Base-by-base conservation (phyloP, 2,329 filamentous ascomycete genomes). In the Lecanosticta acicola region DNA sequence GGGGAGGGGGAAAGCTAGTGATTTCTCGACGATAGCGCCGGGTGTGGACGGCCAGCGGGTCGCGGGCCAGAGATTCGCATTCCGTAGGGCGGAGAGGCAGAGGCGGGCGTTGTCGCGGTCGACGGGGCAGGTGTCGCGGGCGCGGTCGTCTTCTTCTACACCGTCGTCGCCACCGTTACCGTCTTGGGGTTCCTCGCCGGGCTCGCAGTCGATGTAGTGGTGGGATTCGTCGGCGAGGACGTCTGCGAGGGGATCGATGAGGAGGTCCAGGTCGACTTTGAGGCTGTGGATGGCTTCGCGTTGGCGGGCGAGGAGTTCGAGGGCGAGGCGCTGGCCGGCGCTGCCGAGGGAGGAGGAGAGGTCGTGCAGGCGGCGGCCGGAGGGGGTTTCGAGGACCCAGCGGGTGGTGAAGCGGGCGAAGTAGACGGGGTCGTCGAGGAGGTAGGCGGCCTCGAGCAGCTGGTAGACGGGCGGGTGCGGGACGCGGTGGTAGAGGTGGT, bases 161-260 rank as follows among this genome's bases (percentile, higher is more conserved):
- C 42, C 43, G 9, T 55, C 56, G 20, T 51, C 41, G 3, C 41
- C 33, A 8, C 42, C 43, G 9, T 55, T 55, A 18, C 50, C 41
- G 3, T 40, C 19, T 4, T 55, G 48, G 2, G 58, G 55, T 4
- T 50, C 44, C 16, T 56, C 57, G 41, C 57, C 58, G 2, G 59
- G 59, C 1, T 55, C 54, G 41, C 53, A 59, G 43, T 62, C 59
- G 43, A 55, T 52, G 48, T 58, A 58, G 49, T 63, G 60, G 24
- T 53, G 46, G 10, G 48, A 33, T 3, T 54, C 47, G 20, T 58
- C 54, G 16, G 52, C 43, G 19, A 63, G 54, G 4, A 48, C 49
- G 26, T 57, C 43, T 3, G 56, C 49, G 38, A 55, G 56, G 3
- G 58, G 49, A 2, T 61, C 57, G 24, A 55, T 37, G 14, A 62